phyloP scores from a whole-genome alignment of 2,329 filamentous ascomycete genomes.

The Erysiphe pisi region DNA sequence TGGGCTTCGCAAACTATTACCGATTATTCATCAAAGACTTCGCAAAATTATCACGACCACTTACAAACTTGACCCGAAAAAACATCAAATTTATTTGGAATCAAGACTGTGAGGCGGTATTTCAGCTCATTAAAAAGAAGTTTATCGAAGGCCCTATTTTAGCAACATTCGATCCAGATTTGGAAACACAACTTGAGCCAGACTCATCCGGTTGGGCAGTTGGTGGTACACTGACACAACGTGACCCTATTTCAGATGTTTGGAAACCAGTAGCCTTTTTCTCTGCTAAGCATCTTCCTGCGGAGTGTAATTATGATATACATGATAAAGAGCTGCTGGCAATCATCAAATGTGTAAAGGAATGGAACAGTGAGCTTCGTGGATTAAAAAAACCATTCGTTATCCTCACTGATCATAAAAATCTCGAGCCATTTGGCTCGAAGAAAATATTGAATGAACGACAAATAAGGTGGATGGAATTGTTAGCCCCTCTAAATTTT shows the following conservation, averaged over 20 bases:
- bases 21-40: neutral
- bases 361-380: neutral
- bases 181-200: neutral
- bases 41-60: neutral
- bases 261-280: neutral
- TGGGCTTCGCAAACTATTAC: conserved; percentile 23
- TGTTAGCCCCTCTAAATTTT: neutral
- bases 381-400: neutral
- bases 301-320: no score
- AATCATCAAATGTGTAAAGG: no score
- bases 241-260: neutral
- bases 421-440: neutral
- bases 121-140: neutral
- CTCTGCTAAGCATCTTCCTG: neutral
- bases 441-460: conserved; percentile 24
- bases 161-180: neutral
- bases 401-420: neutral
- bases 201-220: neutral
- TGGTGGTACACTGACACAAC: neutral
- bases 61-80: conserved; percentile 13
- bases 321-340: no score
- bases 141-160: neutral
- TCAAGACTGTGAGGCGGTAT: no score
- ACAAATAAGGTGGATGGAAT: conserved; percentile 24
- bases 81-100: neutral